Percentiles rank a stretch among this genome's conserved stretches.
Conservation (phyloP, 2,329 filamentous ascomycete genomes). For the Cladosporium sp. region DNA sequence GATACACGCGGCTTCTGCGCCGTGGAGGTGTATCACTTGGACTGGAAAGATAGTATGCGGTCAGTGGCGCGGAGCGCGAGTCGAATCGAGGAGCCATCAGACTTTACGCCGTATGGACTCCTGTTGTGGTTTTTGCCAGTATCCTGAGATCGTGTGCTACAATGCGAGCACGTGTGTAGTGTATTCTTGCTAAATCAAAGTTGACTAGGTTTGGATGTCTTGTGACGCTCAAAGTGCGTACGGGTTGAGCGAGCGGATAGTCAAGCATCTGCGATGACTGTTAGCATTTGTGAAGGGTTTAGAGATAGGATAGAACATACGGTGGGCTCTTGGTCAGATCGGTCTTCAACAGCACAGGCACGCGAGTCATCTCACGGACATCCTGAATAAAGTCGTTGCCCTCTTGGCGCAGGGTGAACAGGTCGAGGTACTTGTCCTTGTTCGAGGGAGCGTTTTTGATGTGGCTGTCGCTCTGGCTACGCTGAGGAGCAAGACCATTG, state of each 20-base stretch:
- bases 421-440: constrained; percentile 92
- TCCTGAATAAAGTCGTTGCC: constrained; percentile 97
- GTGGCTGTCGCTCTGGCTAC: constrained; percentile 92
- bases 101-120: constrained; percentile 14
- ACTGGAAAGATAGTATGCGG: constrained; percentile 19
- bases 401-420: constrained; percentile 87
- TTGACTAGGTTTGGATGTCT: background rate
- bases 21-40: background rate
- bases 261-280: constrained; percentile 62
- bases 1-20: background rate
- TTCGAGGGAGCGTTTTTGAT: constrained; percentile 70
- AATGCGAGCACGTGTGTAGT: constrained; percentile 8
- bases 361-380: constrained; percentile 93
- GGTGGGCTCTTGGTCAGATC: constrained; percentile 98
- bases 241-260: constrained; percentile 78
- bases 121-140: constrained; percentile 18
- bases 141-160: constrained; percentile 18
- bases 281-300: constrained; percentile 2
- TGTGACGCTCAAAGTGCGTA: constrained; percentile 53
- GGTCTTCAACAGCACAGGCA: constrained; percentile 97
- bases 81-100: constrained; percentile 5
- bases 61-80: constrained; percentile 16
- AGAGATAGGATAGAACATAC: constrained; percentile 61
- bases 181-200: background rate
- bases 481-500: constrained; percentile 64